Conservation (phyloP, 2,329 filamentous ascomycete genomes). For the Phialophora macrospora region DNA sequence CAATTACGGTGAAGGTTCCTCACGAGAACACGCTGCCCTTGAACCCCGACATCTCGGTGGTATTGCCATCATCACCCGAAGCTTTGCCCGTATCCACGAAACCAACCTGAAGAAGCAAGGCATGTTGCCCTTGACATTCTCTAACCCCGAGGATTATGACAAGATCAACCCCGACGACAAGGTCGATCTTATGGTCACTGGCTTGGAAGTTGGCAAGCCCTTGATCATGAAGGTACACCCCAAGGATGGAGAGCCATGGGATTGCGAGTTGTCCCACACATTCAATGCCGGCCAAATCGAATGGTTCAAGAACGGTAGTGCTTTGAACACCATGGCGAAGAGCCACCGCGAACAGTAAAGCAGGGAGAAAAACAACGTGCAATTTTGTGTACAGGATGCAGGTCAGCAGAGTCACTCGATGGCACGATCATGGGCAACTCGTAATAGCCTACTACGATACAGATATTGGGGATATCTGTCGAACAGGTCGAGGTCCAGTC, state of each 20-base stretch:
- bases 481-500: conserved; percentile 9
- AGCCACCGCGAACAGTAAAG: conserved; percentile 21
- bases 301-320: conserved; percentile 98
- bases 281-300: conserved; percentile 98
- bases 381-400: conserved; percentile 26
- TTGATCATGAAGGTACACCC: conserved; percentile 91
- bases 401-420: not conserved
- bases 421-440: not conserved
- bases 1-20: conserved; percentile 99
- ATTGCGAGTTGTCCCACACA: conserved; percentile 86
- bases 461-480: not conserved
- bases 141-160: conserved; percentile 94
- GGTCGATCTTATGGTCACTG: conserved; percentile 85
- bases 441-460: not conserved
- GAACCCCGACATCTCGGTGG: conserved; percentile 97
- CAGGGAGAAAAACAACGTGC: not conserved
- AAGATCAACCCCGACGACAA: conserved; percentile 92
- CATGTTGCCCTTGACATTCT: conserved; percentile 97
- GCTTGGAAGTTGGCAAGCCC: conserved; percentile 90
- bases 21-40: conserved; percentile 96
- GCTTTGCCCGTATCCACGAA: conserved; percentile 99
- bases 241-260: conserved; percentile 79
- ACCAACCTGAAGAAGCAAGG: conserved; percentile 99
- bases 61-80: conserved; percentile 92
- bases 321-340: conserved; percentile 99